Evolutionary conservation across 2,329 filamentous ascomycete genomes (phyloP).

Genomic region (Chrysoporthe deuterocubensis): DNA sequence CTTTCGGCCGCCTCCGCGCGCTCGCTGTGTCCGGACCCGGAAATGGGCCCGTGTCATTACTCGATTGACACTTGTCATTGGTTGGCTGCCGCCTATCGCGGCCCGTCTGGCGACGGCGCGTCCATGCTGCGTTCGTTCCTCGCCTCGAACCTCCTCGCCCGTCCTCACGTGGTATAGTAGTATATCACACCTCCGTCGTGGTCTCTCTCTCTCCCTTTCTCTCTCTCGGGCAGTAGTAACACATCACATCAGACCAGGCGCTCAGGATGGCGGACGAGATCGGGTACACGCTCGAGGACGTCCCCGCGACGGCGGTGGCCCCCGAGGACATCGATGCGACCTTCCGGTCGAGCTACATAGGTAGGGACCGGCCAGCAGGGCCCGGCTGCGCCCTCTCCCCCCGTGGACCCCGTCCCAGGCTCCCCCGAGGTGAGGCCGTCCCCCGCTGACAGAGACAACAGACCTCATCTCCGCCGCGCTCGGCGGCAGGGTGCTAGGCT

Average conservation of each 20-base stretch:
- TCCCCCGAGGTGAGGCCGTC: too few relatives aligned
- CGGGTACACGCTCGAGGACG: constrained; percentile 60
- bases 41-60: constrained; percentile 19
- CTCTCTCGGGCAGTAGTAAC: background rate
- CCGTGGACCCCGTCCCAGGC: too few relatives aligned
- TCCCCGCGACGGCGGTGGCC: constrained; percentile 53
- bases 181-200: background rate
- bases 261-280: constrained; percentile 46
- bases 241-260: background rate
- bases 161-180: too few relatives aligned
- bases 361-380: constrained; percentile 40
- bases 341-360: constrained; percentile 65
- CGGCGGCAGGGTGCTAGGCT: constrained; percentile 66
- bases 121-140: too few relatives aligned
- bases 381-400: too few relatives aligned
- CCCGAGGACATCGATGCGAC: constrained; percentile 63
- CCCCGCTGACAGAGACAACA: constrained; percentile 8
- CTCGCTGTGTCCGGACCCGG: constrained; percentile 17
- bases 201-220: background rate
- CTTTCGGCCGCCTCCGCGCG: constrained; percentile 24
- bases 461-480: constrained; percentile 29
- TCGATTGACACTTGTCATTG: constrained; percentile 29
- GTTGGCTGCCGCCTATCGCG: constrained; percentile 25
- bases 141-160: too few relatives aligned
- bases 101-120: too few relatives aligned